These are phyloP conservation scores for Triticum turgidum DNA, from an alignment of 176 grass and related monocot species.

Conservation along the genomic window DNA sequence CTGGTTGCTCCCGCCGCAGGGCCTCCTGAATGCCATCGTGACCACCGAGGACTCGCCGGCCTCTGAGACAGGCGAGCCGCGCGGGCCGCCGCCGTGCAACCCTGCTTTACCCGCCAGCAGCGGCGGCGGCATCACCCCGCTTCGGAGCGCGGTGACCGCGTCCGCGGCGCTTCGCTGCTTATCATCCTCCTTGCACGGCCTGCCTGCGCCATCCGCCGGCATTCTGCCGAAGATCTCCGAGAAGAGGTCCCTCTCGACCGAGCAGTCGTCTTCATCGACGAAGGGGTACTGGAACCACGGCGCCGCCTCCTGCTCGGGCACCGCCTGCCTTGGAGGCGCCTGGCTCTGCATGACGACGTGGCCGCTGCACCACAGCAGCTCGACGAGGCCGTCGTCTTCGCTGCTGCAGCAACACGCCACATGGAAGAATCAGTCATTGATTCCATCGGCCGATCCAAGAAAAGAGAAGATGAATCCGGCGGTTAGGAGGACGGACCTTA, in stretches of 20 bases:
- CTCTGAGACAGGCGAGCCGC: background rate
- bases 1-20: conserved; percentile 53
- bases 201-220: background rate
- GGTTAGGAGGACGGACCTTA: conserved; percentile 15
- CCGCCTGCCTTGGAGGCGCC: conserved; percentile 35
- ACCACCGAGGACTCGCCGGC: conserved; percentile 43
- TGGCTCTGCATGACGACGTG: conserved; percentile 70
- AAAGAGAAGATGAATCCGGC: background rate
- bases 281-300: conserved; percentile 57
- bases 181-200: conserved; percentile 21
- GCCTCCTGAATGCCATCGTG: conserved; percentile 52
- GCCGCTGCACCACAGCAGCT: conserved; percentile 64
- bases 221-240: conserved; percentile 46
- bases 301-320: conserved; percentile 29
- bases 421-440: background rate
- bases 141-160: background rate
- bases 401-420: background rate
- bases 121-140: conserved; percentile 47
- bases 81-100: background rate
- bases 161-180: background rate
- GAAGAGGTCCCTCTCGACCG: conserved; percentile 58
- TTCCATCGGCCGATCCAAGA: background rate
- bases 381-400: conserved; percentile 49
- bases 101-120: background rate
- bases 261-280: background rate